Conservation (phyloP, 768 basidiomycete genomes). For the Serendipita sp. region DNA sequence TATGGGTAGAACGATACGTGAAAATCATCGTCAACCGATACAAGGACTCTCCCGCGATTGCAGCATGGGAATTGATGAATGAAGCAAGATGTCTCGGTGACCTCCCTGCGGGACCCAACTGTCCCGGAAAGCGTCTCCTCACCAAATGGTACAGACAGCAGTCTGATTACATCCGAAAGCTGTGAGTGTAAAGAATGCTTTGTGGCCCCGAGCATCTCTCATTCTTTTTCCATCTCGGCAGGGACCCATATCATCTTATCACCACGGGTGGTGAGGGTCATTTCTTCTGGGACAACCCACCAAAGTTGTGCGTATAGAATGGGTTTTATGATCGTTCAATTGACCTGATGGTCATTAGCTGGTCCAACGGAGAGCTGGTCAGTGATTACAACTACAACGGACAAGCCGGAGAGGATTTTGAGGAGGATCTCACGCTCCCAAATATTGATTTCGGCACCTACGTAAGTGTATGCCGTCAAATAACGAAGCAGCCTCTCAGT, state of each 20-base stretch:
- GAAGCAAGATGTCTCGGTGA: constrained; percentile 9
- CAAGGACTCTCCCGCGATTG: constrained; percentile 8
- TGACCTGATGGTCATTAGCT: constrained; percentile 17
- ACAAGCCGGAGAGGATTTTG: constrained; percentile 43
- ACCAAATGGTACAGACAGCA: constrained; percentile 36
- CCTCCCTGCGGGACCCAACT: constrained; percentile 33
- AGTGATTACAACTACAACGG: constrained; percentile 45
- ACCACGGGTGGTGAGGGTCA: constrained; percentile 44
- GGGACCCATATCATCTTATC: constrained; percentile 37
- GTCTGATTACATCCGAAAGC: constrained; percentile 33
- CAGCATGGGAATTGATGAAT: constrained; percentile 12
- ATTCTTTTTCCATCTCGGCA: constrained; percentile 12
- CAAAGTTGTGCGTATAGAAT: constrained; percentile 14
- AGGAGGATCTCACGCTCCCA: constrained; percentile 28
- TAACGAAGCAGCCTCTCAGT: neutral
- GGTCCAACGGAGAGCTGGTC: constrained; percentile 28
- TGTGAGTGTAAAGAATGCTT: constrained; percentile 22
- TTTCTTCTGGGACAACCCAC: constrained; percentile 33
- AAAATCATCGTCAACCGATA: constrained; percentile 9
- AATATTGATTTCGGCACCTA: constrained; percentile 44
- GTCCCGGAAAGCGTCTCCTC: constrained; percentile 31
- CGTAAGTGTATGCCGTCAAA: constrained; percentile 20
- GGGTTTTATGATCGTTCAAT: neutral
- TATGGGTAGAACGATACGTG: constrained; percentile 23
- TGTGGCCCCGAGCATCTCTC: neutral